Evolutionary conservation across 208 protist species (phyloP).

Genomic region (Naegleria gruberi): DNA sequence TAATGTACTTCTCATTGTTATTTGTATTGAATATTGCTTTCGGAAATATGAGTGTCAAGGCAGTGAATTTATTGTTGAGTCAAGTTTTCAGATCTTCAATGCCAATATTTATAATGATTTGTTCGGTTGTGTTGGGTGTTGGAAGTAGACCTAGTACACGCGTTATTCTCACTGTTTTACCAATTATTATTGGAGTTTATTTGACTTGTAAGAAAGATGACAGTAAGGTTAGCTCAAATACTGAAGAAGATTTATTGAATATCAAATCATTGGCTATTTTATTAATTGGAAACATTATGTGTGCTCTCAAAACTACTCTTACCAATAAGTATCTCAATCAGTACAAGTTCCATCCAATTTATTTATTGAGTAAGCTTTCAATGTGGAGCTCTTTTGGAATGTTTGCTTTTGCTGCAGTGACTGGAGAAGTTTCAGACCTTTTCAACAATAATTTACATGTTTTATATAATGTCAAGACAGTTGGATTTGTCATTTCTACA

Average conservation of each 20-base stretch:
- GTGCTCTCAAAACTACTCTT: background rate
- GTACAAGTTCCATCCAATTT: slow-evolving; percentile 3
- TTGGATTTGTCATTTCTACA: background rate
- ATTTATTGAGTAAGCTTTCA: background rate
- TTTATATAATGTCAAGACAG: background rate
- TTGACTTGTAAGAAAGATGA: background rate
- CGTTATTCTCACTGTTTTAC: background rate
- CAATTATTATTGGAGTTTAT: slow-evolving; percentile 5
- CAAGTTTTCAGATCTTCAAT: background rate
- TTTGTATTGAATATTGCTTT: slow-evolving; percentile 10
- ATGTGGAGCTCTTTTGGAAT: background rate
- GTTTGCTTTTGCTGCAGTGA: background rate
- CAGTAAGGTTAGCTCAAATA: no score
- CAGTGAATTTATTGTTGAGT: background rate
- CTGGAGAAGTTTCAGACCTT: background rate
- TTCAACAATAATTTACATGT: background rate
- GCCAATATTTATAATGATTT: slow-evolving; percentile 5
- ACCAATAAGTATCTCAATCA: slow-evolving; percentile 18
- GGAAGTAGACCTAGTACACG: background rate
- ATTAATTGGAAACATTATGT: background rate
- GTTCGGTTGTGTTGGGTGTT: background rate
- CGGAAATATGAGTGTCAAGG: background rate
- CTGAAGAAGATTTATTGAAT: background rate
- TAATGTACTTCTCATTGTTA: background rate
- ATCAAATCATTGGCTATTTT: background rate